Evolutionary conservation across 2,329 filamentous ascomycete species (phyloP), one percentile per base, ranked within the genome.

Genomic region (Apiospora pterosperma): DNA sequence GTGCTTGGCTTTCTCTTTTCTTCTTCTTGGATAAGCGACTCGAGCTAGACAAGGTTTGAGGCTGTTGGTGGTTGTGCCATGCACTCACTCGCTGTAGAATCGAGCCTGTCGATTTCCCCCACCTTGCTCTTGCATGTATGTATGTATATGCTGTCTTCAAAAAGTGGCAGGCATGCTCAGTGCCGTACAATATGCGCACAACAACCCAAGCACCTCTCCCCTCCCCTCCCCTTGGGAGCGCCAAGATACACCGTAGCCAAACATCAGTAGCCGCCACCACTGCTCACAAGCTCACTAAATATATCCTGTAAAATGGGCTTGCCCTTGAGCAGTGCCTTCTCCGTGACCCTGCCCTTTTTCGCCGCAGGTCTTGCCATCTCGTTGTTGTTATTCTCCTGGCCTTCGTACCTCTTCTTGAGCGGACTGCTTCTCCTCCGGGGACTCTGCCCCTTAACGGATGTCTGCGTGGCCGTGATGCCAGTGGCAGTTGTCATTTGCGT

Each of bases 261-360:
- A n/a, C 10, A 55, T 55, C 16, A 55, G 28, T 55, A 28, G 10
- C 25, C 16, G 10, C 28, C 36, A 14, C 36, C 34, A 25, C 34
- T 60, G 59, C 73, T 75, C 68, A 74, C 83, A 78, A 88, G 81
- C 68, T 93, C 92, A 77, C 96, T 92, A 70, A 93, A 81, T 68
- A 97, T 88, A 81, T 95, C 90, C 73, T 87, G 86, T 73, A 94
- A 82, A 63, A 96, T 84, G 39, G 88, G 86, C 71, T 88, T 88
- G 39, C 85, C 87, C 65, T 87, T 88, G 69, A 93, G 76, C 65
- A 95, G 78, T 36, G 84, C 82, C 68, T 84, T 86, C 62, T 85
- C 84, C 0, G 88, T 88, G 58, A 88, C 82, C 71, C 86, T 88
- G 8, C 79, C 82, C 70, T 76, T 84, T 68, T 81, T 87, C 1